These are phyloP conservation scores for Solanum chiquidenum DNA, from an alignment of 257 asterid genomes.

Conservation along the genomic window DNA sequence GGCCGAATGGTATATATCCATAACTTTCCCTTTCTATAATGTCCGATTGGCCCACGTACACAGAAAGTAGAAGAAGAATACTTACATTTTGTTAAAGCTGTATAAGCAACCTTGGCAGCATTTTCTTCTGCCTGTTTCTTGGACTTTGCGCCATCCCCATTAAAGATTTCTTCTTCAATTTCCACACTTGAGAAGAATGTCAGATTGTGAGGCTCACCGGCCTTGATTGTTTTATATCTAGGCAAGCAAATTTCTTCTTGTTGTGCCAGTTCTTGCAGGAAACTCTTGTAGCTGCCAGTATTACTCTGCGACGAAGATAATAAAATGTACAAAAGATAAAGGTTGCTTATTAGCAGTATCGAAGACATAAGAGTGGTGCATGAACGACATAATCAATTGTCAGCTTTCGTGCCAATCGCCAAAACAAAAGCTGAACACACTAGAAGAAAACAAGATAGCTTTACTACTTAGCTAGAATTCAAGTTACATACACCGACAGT, in stretches of 20 bases:
- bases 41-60: background rate
- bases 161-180: conserved; percentile 27
- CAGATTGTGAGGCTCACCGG: background rate
- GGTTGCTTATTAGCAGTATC: background rate
- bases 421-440: background rate
- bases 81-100: conserved; percentile 22
- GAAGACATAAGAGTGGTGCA: background rate
- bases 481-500: background rate
- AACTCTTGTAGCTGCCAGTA: conserved; percentile 22
- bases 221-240: background rate
- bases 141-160: conserved; percentile 26
- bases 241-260: conserved; percentile 22
- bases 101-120: conserved; percentile 46
- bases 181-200: conserved; percentile 30
- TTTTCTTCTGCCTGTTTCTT: conserved; percentile 36
- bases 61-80: background rate
- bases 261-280: conserved; percentile 21
- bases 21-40: background rate
- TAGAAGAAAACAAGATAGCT: background rate
- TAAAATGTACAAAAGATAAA: background rate
- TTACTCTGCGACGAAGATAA: background rate
- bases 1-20: background rate
- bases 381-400: no score
- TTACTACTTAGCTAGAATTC: background rate
- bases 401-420: background rate